Conservation (phyloP, 2,329 filamentous ascomycete genomes). For the Nannizziopsis barbatae region DNA sequence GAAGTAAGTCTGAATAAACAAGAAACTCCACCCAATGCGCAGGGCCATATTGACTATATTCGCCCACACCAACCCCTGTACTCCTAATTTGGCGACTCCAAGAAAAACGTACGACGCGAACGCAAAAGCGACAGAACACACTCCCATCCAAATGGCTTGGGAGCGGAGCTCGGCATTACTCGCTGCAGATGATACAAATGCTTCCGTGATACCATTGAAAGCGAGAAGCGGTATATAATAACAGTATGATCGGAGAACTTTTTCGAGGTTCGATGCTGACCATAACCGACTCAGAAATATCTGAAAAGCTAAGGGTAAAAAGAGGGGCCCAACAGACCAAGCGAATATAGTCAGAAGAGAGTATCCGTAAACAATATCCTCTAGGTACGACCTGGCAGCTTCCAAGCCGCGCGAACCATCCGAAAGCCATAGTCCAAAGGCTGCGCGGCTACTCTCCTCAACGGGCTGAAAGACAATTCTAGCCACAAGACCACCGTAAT, state of each 20-base stretch:
- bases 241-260: slow-evolving; percentile 68
- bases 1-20: slow-evolving; percentile 61
- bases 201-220: slow-evolving; percentile 81
- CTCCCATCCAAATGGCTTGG: slow-evolving; percentile 75
- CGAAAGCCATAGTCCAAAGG: slow-evolving; percentile 71
- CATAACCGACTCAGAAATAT: slow-evolving; percentile 68
- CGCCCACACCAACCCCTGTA: slow-evolving; percentile 68
- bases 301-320: slow-evolving; percentile 61
- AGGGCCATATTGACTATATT: slow-evolving; percentile 85
- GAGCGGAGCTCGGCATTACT: slow-evolving; percentile 59
- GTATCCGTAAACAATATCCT: slow-evolving; percentile 58
- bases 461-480: slow-evolving; percentile 87
- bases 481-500: slow-evolving; percentile 82
- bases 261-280: slow-evolving; percentile 59
- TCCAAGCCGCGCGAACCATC: slow-evolving; percentile 23
- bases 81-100: slow-evolving; percentile 56
- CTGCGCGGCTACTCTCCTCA: slow-evolving; percentile 81
- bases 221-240: slow-evolving; percentile 90
- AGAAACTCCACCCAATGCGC: slow-evolving; percentile 67
- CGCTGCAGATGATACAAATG: slow-evolving; percentile 83
- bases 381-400: slow-evolving; percentile 25
- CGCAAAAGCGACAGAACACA: slow-evolving; percentile 67
- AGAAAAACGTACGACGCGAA: slow-evolving; percentile 64
- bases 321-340: slow-evolving; percentile 59
- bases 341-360: slow-evolving; percentile 59